Evolutionary conservation across 1,284 basidiomycete genomes (phyloP).

Genomic region (Cronartium quercuum): DNA sequence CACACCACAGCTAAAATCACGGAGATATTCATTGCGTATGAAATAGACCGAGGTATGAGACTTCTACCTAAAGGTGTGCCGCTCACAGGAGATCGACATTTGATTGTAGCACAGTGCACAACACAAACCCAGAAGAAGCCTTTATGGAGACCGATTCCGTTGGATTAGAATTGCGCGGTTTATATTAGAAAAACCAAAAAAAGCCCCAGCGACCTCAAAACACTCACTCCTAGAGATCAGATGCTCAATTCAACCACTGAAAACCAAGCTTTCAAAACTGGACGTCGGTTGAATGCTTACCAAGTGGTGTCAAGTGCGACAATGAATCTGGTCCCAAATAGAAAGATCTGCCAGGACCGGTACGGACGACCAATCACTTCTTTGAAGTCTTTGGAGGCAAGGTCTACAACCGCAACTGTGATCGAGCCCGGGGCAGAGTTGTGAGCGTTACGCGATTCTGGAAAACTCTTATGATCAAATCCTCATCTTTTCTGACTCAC

Average conservation of each 20-base stretch:
- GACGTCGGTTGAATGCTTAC: background rate
- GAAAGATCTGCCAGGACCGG: background rate
- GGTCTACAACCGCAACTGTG: background rate
- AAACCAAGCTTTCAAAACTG: background rate
- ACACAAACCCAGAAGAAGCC: background rate
- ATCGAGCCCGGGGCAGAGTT: background rate
- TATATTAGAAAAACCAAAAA: background rate
- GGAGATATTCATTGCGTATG: background rate
- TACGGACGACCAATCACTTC: background rate
- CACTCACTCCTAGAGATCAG: background rate
- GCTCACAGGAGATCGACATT: background rate
- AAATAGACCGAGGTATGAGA: background rate
- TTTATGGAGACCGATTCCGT: background rate
- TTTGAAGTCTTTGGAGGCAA: background rate
- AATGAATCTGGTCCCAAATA: conserved; percentile 1
- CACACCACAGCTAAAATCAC: background rate
- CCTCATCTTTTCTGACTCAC: background rate
- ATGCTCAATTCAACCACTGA: background rate
- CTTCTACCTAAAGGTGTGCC: background rate
- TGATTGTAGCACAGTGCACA: background rate
- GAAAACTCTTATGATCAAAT: background rate
- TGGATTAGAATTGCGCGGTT: background rate
- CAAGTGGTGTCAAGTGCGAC: background rate
- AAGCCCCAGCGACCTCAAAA: background rate
- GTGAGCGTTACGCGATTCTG: background rate